Evolutionary conservation across 495 filamentous ascomycete species (phyloP), one percentile per base, ranked within the genome.

Genomic region (Penicillium fimorum): DNA sequence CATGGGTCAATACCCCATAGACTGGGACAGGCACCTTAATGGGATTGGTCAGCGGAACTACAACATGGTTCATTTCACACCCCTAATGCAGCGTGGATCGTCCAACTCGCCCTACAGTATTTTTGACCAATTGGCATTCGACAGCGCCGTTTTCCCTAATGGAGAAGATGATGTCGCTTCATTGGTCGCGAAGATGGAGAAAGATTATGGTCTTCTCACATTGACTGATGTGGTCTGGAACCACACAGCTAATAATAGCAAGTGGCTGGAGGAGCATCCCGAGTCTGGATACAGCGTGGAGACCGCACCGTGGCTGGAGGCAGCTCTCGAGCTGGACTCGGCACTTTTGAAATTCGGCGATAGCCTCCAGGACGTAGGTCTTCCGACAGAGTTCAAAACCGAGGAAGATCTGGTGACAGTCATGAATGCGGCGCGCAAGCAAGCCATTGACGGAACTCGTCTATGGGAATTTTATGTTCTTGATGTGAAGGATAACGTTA

Each of bases 31-130:
- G 15, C 92, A 97, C 67, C 79, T 97, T 50, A 77, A 82, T 57
- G 94, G 94, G 40, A 94, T 97, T 60, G 84, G 87, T 56, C 84
- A 88, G 47, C 82, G 94, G 35, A 91, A 91, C 7, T 99, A 99
- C 75, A 99, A 99, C 71, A 96, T 97, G 91, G 84, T 99, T 51
- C 95, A 99, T 71, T 99, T 97, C 67, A 96, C 95, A 5, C 95
- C 95, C 8, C 76, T 97, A 62, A 94, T 92, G 80, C 79, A 88
- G 51, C 84, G 95, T 44, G 95, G 95, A 25, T 80, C 76, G 13
- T 97, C 93, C 13, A 96, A 97, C 67, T 97, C 95, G 11, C 95
- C 95, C 0, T 99, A 97, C 79, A 97, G 93, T 70, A 84, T 99
- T 53, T 95, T 88, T 66, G 89, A 99, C 64, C 95, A 97, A 73